These are phyloP conservation scores for Russula virescens DNA, from an alignment of 768 basidiomycete genomes.

Conservation along the genomic window DNA sequence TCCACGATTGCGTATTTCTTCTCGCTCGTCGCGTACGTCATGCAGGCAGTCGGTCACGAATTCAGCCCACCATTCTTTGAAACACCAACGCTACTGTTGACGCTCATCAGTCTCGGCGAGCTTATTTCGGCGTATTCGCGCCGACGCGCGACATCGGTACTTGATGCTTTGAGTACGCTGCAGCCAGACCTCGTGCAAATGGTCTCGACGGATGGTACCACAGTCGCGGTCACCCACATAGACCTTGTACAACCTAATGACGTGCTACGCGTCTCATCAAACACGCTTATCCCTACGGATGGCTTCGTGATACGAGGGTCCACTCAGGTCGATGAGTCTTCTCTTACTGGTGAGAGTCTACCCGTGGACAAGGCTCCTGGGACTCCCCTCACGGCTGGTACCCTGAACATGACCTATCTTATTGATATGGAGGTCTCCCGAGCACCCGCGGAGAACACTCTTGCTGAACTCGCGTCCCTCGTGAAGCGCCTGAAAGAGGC, in stretches of 20 bases:
- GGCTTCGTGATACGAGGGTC: slow-evolving; percentile 34
- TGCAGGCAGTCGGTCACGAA: slow-evolving; percentile 31
- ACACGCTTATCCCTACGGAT: slow-evolving; percentile 37
- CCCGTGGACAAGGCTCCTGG: slow-evolving; percentile 35
- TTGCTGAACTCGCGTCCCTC: slow-evolving; percentile 35
- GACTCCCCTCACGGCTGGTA: slow-evolving; percentile 35
- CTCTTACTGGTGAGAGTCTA: slow-evolving; percentile 39
- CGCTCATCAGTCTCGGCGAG: slow-evolving; percentile 39
- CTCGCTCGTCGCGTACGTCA: slow-evolving; percentile 36
- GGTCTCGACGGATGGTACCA: slow-evolving; percentile 26
- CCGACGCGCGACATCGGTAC: slow-evolving; percentile 31
- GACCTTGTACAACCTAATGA: slow-evolving; percentile 37
- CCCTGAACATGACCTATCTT: slow-evolving; percentile 33
- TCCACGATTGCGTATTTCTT: slow-evolving; percentile 38
- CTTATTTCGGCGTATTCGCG: slow-evolving; percentile 36
- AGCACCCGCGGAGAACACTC: slow-evolving; percentile 38
- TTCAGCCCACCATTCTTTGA: slow-evolving; percentile 37
- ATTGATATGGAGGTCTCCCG: slow-evolving; percentile 35
- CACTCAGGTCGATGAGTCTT: slow-evolving; percentile 39
- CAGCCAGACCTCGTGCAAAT: slow-evolving; percentile 33
- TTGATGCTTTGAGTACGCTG: slow-evolving; percentile 33
- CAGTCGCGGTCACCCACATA: slow-evolving; percentile 25
- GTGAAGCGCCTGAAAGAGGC: slow-evolving; percentile 36
- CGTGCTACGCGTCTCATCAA: slow-evolving; percentile 33
- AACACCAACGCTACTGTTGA: slow-evolving; percentile 39